phyloP scores from a whole-genome alignment of 768 basidiomycete species.

The Xerocomellus intermedius region DNA sequence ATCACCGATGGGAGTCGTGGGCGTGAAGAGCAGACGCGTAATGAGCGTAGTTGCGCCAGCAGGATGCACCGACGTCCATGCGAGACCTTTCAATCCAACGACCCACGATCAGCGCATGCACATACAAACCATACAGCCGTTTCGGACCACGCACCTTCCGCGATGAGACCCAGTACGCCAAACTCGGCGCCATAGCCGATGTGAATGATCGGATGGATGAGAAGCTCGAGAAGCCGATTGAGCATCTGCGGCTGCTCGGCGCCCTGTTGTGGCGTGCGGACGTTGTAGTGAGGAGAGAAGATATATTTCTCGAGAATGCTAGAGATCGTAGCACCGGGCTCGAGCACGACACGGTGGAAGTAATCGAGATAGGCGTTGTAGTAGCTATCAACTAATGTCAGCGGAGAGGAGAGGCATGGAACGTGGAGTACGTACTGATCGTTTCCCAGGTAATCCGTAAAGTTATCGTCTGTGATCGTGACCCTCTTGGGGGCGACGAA shows the following conservation, averaged over 20 bases:
- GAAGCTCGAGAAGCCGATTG: slow-evolving; percentile 53
- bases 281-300: slow-evolving; percentile 53
- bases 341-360: slow-evolving; percentile 30
- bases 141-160: slow-evolving; percentile 47
- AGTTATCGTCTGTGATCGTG: slow-evolving; percentile 24
- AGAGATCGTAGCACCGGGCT: slow-evolving; percentile 30
- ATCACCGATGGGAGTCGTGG: slow-evolving; percentile 21
- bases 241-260: slow-evolving; percentile 55
- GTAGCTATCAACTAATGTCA: slow-evolving; percentile 16
- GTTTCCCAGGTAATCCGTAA: slow-evolving; percentile 28
- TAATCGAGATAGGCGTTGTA: slow-evolving; percentile 35
- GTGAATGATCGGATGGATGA: slow-evolving; percentile 69
- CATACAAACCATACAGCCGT: neutral
- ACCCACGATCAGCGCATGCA: neutral
- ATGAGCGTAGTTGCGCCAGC: slow-evolving; percentile 37
- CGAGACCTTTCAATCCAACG: slow-evolving; percentile 47
- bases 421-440: slow-evolving; percentile 25
- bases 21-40: slow-evolving; percentile 31
- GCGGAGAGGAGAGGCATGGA: neutral
- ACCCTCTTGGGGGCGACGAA: slow-evolving; percentile 27
- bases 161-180: slow-evolving; percentile 55
- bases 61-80: slow-evolving; percentile 52
- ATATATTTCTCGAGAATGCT: slow-evolving; percentile 58
- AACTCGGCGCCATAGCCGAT: slow-evolving; percentile 65
- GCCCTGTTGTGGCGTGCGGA: slow-evolving; percentile 27